Evolutionary conservation across 1,139 yeast species (phyloP).

Genomic region (Candida pseudoviswanathii): DNA sequence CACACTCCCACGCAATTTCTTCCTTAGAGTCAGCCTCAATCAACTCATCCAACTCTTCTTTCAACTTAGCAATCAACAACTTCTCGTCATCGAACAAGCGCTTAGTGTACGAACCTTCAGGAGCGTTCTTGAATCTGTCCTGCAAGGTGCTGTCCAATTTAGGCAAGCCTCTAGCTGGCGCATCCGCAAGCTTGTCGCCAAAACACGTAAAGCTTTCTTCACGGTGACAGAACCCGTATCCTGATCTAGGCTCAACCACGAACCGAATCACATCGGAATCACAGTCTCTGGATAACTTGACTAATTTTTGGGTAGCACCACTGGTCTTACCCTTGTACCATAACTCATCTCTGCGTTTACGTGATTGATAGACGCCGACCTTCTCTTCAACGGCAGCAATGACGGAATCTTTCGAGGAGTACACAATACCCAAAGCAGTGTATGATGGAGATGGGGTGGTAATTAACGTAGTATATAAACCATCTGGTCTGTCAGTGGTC

Average conservation of each 20-base stretch:
- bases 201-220: slow-evolving; percentile 77
- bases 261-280: slow-evolving; percentile 90
- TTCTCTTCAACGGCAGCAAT: slow-evolving; percentile 77
- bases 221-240: slow-evolving; percentile 91
- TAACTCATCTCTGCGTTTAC: slow-evolving; percentile 75
- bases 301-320: slow-evolving; percentile 85
- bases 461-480: slow-evolving; percentile 81
- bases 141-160: slow-evolving; percentile 67
- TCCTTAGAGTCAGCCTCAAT: slow-evolving; percentile 66
- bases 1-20: slow-evolving; percentile 96
- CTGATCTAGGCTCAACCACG: slow-evolving; percentile 73
- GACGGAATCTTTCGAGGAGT: slow-evolving; percentile 82
- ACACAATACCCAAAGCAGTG: slow-evolving; percentile 82
- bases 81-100: slow-evolving; percentile 79
- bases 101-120: slow-evolving; percentile 90
- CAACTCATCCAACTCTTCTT: slow-evolving; percentile 95
- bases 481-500: slow-evolving; percentile 84
- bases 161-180: slow-evolving; percentile 61
- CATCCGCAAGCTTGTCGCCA: slow-evolving; percentile 42
- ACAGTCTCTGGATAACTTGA: slow-evolving; percentile 76
- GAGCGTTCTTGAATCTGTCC: slow-evolving; percentile 62
- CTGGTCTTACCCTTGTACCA: slow-evolving; percentile 97
- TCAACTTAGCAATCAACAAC: slow-evolving; percentile 80
- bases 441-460: slow-evolving; percentile 58
- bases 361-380: slow-evolving; percentile 92